A percentile compares a stretch with the other conserved stretches of the same genome.
Conservation (phyloP, 1,284 basidiomycete genomes). For the Trametes pubescens region DNA sequence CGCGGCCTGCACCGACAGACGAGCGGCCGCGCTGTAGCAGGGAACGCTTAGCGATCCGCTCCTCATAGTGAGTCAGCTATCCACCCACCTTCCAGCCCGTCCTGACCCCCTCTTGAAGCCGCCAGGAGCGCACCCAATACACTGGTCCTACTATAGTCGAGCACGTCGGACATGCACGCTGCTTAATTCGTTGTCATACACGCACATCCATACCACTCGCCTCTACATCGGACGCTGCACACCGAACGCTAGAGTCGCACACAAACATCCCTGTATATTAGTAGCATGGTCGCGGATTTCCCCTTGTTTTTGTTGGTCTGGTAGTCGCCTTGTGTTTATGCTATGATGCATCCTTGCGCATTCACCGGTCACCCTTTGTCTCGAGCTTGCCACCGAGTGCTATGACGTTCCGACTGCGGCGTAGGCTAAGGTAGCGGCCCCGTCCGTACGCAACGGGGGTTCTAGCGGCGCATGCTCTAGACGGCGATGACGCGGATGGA, state of each 20-base stretch:
- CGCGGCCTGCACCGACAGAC: slow-evolving; percentile 33
- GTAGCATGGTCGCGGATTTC: not conserved
- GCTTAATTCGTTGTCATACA: slow-evolving; percentile 1
- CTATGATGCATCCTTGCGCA: not conserved
- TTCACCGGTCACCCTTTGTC: too few relatives aligned
- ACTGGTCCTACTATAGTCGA: not conserved
- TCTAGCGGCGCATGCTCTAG: too few relatives aligned
- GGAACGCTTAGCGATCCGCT: slow-evolving; percentile 12
- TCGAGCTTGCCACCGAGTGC: too few relatives aligned
- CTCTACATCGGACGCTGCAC: slow-evolving; percentile 1
- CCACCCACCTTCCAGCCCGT: not conserved
- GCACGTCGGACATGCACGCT: slow-evolving; percentile 5
- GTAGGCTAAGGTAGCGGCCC: too few relatives aligned
- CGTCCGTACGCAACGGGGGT: too few relatives aligned
- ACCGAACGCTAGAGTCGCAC: slow-evolving; percentile 14
- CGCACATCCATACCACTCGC: not conserved
- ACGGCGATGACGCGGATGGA: too few relatives aligned
- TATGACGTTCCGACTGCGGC: too few relatives aligned
- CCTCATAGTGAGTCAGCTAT: slow-evolving; percentile 2
- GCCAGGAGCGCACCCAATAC: not conserved
- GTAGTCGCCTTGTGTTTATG: not conserved
- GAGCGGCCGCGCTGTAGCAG: slow-evolving; percentile 30
- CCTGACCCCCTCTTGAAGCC: not conserved
- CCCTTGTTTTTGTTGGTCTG: not conserved
- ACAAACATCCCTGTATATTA: slow-evolving; percentile 7